These are phyloP conservation scores for Hyphopichia khmerensis DNA, from an alignment of 1,139 yeast species.

Conservation along the genomic window DNA sequence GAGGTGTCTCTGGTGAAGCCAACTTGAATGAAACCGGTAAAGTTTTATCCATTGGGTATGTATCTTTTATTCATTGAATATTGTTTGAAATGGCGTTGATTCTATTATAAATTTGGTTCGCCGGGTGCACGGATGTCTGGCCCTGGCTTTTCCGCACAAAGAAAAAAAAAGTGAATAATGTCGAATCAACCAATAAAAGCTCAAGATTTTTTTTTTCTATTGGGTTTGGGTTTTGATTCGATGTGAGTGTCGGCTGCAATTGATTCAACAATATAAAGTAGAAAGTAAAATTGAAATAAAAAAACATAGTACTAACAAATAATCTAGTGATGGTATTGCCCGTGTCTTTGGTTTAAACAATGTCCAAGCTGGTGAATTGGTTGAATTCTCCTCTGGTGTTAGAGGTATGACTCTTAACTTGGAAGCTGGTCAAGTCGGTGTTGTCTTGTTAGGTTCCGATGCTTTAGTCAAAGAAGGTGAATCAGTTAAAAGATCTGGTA, in stretches of 20 bases:
- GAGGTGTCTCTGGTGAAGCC: conserved; percentile 98
- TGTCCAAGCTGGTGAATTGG: conserved; percentile 99
- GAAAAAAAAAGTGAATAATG: too few species aligned
- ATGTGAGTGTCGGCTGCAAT: too few species aligned
- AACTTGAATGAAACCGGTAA: conserved; percentile 99
- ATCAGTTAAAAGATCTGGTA: conserved; percentile 99
- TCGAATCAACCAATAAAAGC: conserved; percentile 3
- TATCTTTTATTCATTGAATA: too few species aligned
- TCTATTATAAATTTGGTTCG: neutral
- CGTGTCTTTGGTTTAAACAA: conserved; percentile 99
- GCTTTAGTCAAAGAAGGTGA: conserved; percentile 99
- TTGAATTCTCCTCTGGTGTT: conserved; percentile 98
- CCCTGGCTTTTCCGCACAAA: neutral
- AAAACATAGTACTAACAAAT: conserved; percentile 21
- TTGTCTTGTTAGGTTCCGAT: conserved; percentile 99
- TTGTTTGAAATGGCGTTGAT: too few species aligned
- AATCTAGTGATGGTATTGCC: conserved; percentile 97
- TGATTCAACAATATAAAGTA: neutral
- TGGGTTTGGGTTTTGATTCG: neutral
- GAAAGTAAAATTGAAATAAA: neutral
- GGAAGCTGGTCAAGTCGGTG: conserved; percentile 99
- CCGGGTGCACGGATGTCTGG: neutral
- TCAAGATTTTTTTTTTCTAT: conserved; percentile 1
- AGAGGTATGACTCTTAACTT: conserved; percentile 99
- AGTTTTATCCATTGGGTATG: conserved; percentile 95